Percentiles rank a stretch among this genome's conserved stretches.
These are phyloP conservation scores for Eutypa lata DNA, from an alignment of 2,329 filamentous ascomycete species.

Conservation along the genomic window DNA sequence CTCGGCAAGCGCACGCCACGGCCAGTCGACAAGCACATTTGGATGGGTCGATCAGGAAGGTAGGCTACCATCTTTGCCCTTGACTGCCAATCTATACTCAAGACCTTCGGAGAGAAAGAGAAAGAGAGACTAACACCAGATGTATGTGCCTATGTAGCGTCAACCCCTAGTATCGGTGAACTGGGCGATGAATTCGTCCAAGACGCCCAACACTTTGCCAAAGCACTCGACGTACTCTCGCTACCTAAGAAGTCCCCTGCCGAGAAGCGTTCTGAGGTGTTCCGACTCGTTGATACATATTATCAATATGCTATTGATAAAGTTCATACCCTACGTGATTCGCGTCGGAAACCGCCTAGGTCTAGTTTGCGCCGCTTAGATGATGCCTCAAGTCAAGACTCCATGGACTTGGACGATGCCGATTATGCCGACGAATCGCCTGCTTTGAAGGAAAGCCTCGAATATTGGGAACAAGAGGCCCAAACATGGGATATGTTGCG, in stretches of 20 bases:
- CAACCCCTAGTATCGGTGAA: slow-evolving; percentile 12
- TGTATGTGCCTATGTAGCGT: slow-evolving; percentile 26
- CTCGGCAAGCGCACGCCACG: neutral
- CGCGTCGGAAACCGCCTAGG: slow-evolving; percentile 33
- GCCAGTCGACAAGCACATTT: neutral
- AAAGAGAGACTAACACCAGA: slow-evolving; percentile 27
- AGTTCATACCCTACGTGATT: slow-evolving; percentile 39
- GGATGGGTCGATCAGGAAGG: neutral
- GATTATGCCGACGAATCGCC: slow-evolving; percentile 32
- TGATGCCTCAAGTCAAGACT: slow-evolving; percentile 37
- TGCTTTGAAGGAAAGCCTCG: slow-evolving; percentile 41
- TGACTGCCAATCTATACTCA: neutral
- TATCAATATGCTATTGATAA: slow-evolving; percentile 51
- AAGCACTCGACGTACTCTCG: slow-evolving; percentile 74
- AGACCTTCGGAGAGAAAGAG: slow-evolving; percentile 5
- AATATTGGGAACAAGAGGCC: slow-evolving; percentile 74
- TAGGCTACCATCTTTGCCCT: neutral
- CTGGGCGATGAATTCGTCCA: slow-evolving; percentile 35
- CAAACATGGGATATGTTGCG: slow-evolving; percentile 88
- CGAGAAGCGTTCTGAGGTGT: slow-evolving; percentile 63
- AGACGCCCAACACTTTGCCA: slow-evolving; percentile 85
- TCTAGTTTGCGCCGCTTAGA: slow-evolving; percentile 28
- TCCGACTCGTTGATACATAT: slow-evolving; percentile 66
- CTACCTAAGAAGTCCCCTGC: slow-evolving; percentile 42
- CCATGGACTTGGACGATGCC: slow-evolving; percentile 55